phyloP scores from a whole-genome alignment of 495 filamentous ascomycete genomes.

The Penicillium angulare region DNA sequence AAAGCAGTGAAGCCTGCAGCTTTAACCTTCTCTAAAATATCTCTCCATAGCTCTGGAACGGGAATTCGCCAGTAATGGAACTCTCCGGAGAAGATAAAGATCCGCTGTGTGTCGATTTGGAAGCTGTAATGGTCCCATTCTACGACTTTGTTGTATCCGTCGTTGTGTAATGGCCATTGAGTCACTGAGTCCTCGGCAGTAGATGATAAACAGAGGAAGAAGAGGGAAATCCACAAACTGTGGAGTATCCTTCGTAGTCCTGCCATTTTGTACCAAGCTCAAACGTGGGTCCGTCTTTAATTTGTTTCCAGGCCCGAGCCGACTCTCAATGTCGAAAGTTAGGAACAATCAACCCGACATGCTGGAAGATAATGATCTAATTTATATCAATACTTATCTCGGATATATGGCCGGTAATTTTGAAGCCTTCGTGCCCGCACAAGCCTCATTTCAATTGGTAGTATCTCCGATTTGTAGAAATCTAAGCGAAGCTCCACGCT shows the following conservation, averaged over 20 bases:
- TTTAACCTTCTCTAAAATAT: constrained; percentile 63
- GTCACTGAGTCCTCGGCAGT: constrained; percentile 19
- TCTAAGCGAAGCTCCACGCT: constrained; percentile 8
- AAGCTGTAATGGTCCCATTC: constrained; percentile 62
- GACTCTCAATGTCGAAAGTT: too few relatives aligned
- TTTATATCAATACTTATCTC: too few relatives aligned
- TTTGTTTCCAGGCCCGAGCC: too few relatives aligned
- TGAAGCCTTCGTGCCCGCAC: too few relatives aligned
- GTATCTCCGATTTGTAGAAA: not conserved
- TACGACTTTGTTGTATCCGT: constrained; percentile 50
- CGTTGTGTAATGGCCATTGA: constrained; percentile 49
- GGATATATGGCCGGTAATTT: too few relatives aligned
- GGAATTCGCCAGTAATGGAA: constrained; percentile 62
- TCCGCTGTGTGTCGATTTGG: constrained; percentile 50
- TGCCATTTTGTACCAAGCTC: too few relatives aligned
- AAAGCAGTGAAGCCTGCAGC: constrained; percentile 57
- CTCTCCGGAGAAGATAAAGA: constrained; percentile 61
- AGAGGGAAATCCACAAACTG: constrained; percentile 12
- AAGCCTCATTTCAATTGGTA: too few relatives aligned
- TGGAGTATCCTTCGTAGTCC: too few relatives aligned
- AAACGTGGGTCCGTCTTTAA: too few relatives aligned
- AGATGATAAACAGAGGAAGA: constrained; percentile 16
- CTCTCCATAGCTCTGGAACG: constrained; percentile 57
- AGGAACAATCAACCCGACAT: not conserved
- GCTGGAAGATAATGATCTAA: not conserved